A percentile compares a stretch with the other conserved stretches of the same genome.
These are phyloP conservation scores for Exserohilum turcica DNA, from an alignment of 2,329 filamentous ascomycete genomes.

Conservation along the genomic window DNA sequence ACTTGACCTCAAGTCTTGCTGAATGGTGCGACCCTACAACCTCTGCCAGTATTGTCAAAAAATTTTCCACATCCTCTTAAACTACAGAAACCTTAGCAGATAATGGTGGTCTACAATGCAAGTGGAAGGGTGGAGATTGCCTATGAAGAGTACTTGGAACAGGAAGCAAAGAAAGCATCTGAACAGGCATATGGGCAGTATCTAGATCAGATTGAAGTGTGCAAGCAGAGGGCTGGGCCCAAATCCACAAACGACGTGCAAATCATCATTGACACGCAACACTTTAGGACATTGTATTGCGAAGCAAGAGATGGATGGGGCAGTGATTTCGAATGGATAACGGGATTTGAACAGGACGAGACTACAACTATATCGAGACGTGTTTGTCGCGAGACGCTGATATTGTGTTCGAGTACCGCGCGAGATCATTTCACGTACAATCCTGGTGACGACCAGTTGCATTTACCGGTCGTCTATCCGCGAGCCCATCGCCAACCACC, in stretches of 20 bases:
- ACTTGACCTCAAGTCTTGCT: no score
- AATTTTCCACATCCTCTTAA: background rate
- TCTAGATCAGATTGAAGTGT: slow-evolving; percentile 10
- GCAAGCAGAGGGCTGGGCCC: background rate
- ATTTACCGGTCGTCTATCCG: slow-evolving; percentile 19
- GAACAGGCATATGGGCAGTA: background rate
- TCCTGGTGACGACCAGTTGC: slow-evolving; percentile 4
- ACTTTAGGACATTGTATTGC: slow-evolving; percentile 1
- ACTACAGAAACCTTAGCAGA: background rate
- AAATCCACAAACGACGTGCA: background rate
- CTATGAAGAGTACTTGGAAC: slow-evolving; percentile 21
- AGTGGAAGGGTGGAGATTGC: slow-evolving; percentile 12
- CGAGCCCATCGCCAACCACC: background rate
- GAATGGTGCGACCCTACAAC: background rate
- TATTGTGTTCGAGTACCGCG: slow-evolving; percentile 16
- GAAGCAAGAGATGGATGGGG: background rate
- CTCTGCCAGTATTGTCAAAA: background rate
- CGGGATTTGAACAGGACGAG: background rate
- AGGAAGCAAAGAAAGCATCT: background rate
- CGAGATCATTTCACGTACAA: slow-evolving; percentile 19
- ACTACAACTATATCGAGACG: background rate
- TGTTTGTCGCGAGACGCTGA: slow-evolving; percentile 19
- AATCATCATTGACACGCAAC: slow-evolving; percentile 11
- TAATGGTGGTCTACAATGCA: slow-evolving; percentile 21
- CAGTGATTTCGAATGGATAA: background rate